A percentile compares a stretch with the other conserved stretches of the same genome.
Evolutionary conservation across 2,329 filamentous ascomycete species (phyloP).

Genomic region (Ceratocystis destructans): DNA sequence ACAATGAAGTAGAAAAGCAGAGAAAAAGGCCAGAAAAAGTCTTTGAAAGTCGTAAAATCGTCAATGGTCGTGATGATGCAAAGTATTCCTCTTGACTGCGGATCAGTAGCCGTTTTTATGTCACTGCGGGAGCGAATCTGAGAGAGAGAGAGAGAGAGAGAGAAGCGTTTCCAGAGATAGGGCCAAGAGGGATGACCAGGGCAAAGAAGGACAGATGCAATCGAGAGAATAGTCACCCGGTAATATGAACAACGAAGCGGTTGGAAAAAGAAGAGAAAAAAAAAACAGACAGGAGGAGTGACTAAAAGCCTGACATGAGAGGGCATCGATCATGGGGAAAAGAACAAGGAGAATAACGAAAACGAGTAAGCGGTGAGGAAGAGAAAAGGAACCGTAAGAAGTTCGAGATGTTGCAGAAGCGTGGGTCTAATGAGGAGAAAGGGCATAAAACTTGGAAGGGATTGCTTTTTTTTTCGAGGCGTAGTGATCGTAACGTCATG

Average conservation of each 20-base stretch:
- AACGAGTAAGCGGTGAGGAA: not conserved
- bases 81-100: not conserved
- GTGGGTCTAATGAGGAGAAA: not conserved
- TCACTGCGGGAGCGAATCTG: not conserved
- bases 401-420: not conserved
- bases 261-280: conserved; percentile 8
- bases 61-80: conserved; percentile 12
- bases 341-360: not conserved
- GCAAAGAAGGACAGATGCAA: not conserved
- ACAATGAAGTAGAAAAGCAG: not conserved
- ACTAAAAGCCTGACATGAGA: not conserved
- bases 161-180: not conserved
- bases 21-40: not conserved
- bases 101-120: not conserved
- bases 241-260: conserved; percentile 1
- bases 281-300: not conserved
- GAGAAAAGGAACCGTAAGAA: not conserved
- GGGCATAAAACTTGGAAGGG: not conserved
- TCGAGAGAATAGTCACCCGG: conserved; percentile 7
- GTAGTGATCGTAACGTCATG: conserved; percentile 6
- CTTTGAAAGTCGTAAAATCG: conserved; percentile 13
- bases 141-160: not conserved
- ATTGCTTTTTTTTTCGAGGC: not conserved
- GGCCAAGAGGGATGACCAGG: not conserved
- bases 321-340: not conserved